These are phyloP conservation scores for Exophiala sideris DNA, from an alignment of 2,329 filamentous ascomycete genomes.

Conservation along the genomic window DNA sequence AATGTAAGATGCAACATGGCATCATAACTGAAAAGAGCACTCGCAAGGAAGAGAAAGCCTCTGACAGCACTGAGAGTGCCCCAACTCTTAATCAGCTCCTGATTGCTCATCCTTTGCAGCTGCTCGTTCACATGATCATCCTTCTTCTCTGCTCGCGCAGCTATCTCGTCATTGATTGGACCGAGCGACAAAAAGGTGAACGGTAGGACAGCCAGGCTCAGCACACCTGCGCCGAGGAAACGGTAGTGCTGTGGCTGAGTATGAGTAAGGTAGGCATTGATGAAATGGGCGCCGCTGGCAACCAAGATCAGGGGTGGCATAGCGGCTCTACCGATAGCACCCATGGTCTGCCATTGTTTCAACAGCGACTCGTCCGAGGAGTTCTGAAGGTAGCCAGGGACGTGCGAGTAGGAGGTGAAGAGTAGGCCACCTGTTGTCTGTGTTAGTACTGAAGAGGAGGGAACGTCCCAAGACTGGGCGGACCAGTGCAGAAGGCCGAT, in stretches of 20 bases:
- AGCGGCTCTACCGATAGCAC: not conserved
- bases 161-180: not conserved
- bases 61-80: constrained; percentile 1
- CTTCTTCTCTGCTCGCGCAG: constrained; percentile 1
- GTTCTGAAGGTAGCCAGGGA: constrained; percentile 8
- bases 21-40: constrained; percentile 1
- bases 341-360: constrained; percentile 12
- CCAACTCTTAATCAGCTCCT: constrained; percentile 1
- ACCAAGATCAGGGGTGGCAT: constrained; percentile 5
- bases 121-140: not conserved
- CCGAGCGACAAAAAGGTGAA: constrained; percentile 5
- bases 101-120: not conserved
- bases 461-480: not conserved
- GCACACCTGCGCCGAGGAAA: constrained; percentile 3
- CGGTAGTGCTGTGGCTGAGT: constrained; percentile 10
- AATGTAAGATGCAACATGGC: constrained; percentile 8
- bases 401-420: constrained; percentile 4
- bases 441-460: not conserved
- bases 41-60: constrained; percentile 4
- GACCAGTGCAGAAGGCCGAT: constrained; percentile 4
- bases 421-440: constrained; percentile 1
- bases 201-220: constrained; percentile 8
- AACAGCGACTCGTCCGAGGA: not conserved
- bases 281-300: constrained; percentile 6
- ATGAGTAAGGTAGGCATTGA: constrained; percentile 11